A percentile compares a stretch with the other conserved stretches of the same genome.
Evolutionary conservation across 768 basidiomycete genomes (phyloP).

Genomic region (Tephrocybe sp.): DNA sequence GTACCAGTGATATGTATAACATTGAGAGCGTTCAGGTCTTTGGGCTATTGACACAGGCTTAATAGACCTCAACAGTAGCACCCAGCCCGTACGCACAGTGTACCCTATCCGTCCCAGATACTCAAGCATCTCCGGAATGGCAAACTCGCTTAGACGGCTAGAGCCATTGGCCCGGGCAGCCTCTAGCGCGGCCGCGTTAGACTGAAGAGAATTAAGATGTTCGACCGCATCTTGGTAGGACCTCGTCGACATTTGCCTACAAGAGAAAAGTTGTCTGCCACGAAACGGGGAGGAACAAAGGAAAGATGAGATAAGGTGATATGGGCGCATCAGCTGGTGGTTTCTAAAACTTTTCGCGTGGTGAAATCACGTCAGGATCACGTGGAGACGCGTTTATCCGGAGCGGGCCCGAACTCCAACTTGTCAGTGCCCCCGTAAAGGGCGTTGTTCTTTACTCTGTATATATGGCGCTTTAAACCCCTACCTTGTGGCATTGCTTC

Average conservation of each 20-base stretch:
- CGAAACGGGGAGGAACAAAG: constrained; percentile 8
- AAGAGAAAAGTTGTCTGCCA: not conserved
- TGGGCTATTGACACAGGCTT: constrained; percentile 48
- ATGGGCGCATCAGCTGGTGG: constrained; percentile 6
- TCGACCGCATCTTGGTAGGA: constrained; percentile 76
- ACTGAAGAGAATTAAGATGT: constrained; percentile 78
- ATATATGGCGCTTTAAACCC: constrained; percentile 3
- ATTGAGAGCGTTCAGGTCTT: constrained; percentile 84
- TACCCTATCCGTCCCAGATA: constrained; percentile 89
- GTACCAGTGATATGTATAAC: constrained; percentile 97
- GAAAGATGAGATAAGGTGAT: constrained; percentile 15
- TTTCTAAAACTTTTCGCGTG: constrained; percentile 9
- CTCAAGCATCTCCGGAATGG: constrained; percentile 88
- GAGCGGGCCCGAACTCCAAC: not conserved
- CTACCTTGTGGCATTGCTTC: not conserved
- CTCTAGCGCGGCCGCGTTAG: constrained; percentile 91
- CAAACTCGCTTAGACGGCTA: constrained; percentile 55
- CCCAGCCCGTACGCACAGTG: constrained; percentile 48
- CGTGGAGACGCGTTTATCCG: constrained; percentile 1
- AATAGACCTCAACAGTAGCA: constrained; percentile 10
- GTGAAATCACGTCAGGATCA: constrained; percentile 11
- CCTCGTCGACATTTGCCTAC: constrained; percentile 54
- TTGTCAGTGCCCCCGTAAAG: not conserved
- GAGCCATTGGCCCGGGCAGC: constrained; percentile 72
- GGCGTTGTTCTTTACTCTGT: not conserved